These are phyloP conservation scores for Acorus gramineus DNA, from an alignment of 106 monocot genomes.

Conservation along the genomic window DNA sequence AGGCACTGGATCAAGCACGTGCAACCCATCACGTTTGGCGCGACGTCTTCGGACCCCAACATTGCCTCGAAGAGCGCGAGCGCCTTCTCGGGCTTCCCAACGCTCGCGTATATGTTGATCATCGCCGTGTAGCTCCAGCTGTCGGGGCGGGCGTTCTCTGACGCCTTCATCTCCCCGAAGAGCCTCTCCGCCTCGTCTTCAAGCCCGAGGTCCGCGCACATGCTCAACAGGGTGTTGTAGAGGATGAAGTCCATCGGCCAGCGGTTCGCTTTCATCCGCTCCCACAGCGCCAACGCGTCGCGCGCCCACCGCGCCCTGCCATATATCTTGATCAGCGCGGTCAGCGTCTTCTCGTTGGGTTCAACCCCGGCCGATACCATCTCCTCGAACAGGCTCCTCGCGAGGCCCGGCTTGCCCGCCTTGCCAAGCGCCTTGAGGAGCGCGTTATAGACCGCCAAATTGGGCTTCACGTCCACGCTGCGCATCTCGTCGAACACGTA, in stretches of 20 bases:
- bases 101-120: conserved; percentile 72
- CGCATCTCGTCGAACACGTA: conserved; percentile 70
- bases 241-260: conserved; percentile 80
- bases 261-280: conserved; percentile 55
- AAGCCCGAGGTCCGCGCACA: conserved; percentile 82
- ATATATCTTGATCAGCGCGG: conserved; percentile 74
- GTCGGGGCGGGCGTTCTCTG: conserved; percentile 34
- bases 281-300: conserved; percentile 80
- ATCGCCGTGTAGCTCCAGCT: conserved; percentile 84
- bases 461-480: conserved; percentile 40
- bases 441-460: conserved; percentile 75
- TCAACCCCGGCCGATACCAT: conserved; percentile 46
- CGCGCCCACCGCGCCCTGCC: conserved; percentile 73
- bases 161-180: conserved; percentile 73
- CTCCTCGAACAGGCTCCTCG: conserved; percentile 69
- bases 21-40: conserved; percentile 73
- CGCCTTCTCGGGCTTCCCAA: conserved; percentile 54
- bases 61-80: conserved; percentile 61
- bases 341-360: conserved; percentile 78
- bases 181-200: conserved; percentile 70
- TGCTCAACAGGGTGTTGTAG: conserved; percentile 77
- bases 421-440: conserved; percentile 71
- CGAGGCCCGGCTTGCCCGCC: conserved; percentile 66
- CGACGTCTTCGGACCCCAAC: conserved; percentile 30
- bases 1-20: conserved; percentile 84